Base-by-base conservation (phyloP, 192 early-diverging fungal genomes). In the Podila verticillata region DNA sequence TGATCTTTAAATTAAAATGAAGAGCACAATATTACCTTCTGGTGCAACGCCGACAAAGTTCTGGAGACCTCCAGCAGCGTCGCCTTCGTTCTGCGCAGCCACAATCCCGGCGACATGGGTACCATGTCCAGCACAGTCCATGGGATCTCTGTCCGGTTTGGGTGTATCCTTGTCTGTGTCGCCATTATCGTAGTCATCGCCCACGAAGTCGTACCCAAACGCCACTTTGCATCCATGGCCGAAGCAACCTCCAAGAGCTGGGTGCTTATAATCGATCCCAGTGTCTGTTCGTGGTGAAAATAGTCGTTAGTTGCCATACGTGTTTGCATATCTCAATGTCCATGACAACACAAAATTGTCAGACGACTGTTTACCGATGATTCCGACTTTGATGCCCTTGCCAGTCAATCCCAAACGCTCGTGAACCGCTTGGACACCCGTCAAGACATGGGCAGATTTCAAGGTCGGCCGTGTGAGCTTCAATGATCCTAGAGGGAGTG, bases 11-110 rank as follows among this genome's bases (percentile, higher is more conserved):
- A 3, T 44, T 15, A 44, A n/a, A 39, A 44, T 44, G 13, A 44
- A 0, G 2, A n/a, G n/a, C n/a, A 1, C 15, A 17, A 44, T 9
- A 3, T 80, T 79, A 86, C 87, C 95, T 32, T 89, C 89, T 0
- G 96, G 96, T 15, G 95, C 96, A 32, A 96, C 93, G 54, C 96
- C 96, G 19, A 72, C 82, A 75, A 95, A 87, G 22, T 84, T 69
- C 39, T 70, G 72, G 51, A 72, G 63, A 57, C 58, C 49, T 19
- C 47, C 63, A 49, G 85, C 84, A n/a, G 81, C n/a, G 8, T 75
- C 84, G 2, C 70, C 86, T 29, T 90, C 74, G 30, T 90, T 89
- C 15, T 86, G 73, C 4, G 91, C 94, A 9, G 87, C 93, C 61
- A 94, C 87, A 47, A 95, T 95, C 0, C 93, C 93, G 4, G 88